phyloP scores from a whole-genome alignment of 768 basidiomycete species.

The Lactarius vividus region DNA sequence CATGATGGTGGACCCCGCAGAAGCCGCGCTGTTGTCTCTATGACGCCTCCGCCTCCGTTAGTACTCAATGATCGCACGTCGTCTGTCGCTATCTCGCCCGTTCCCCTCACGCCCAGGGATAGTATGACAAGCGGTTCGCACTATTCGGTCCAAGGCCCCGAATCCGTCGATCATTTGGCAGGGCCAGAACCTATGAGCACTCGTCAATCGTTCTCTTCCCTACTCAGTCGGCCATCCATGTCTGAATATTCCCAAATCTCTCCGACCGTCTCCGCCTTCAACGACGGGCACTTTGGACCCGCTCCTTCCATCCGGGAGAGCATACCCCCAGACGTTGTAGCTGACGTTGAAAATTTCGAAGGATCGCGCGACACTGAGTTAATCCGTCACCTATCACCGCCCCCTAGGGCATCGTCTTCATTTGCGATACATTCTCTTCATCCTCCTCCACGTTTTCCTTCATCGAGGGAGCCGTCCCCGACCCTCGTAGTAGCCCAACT shows the following conservation, averaged over 20 bases:
- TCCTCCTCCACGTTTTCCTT: conserved; percentile 25
- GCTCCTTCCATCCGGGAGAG: conserved; percentile 27
- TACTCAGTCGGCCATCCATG: conserved; percentile 50
- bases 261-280: conserved; percentile 79
- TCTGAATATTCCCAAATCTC: conserved; percentile 71
- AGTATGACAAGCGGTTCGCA: conserved; percentile 28
- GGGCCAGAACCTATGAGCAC: conserved; percentile 35
- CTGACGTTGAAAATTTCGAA: conserved; percentile 1
- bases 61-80: conserved; percentile 16
- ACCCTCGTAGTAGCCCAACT: not conserved
- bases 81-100: conserved; percentile 3
- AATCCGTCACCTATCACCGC: conserved; percentile 27
- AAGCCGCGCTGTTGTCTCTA: conserved; percentile 24
- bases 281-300: conserved; percentile 47
- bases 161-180: conserved; percentile 13
- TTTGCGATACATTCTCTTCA: conserved; percentile 23
- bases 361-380: conserved; percentile 2
- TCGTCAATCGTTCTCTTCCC: conserved; percentile 51
- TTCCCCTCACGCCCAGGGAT: conserved; percentile 12
- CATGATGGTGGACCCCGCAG: conserved; percentile 15
- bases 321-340: conserved; percentile 26
- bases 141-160: conserved; percentile 23
- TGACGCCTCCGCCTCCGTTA: conserved; percentile 28
- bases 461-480: conserved; percentile 3
- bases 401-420: conserved; percentile 28